Evolutionary conservation across 2,329 filamentous ascomycete genomes (phyloP).

Genomic region (Fusarium armeniacum): DNA sequence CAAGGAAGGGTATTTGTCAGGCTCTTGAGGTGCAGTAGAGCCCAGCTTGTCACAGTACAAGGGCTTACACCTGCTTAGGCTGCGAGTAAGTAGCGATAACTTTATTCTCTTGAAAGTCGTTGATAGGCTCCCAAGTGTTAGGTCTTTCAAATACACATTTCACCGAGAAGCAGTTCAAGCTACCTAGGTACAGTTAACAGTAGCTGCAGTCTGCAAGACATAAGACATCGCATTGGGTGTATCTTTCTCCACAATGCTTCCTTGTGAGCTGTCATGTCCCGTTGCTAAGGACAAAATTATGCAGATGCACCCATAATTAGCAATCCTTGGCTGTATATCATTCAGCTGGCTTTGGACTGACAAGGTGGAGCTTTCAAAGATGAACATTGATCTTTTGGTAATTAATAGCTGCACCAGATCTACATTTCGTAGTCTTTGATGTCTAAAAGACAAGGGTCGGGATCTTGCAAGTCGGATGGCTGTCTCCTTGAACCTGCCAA

Average conservation of each 20-base stretch:
- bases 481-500: constrained; percentile 15
- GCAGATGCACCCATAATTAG: constrained; percentile 16
- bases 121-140: constrained; percentile 5
- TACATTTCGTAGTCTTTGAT: constrained; percentile 23
- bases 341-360: constrained; percentile 19
- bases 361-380: constrained; percentile 21
- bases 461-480: constrained; percentile 1
- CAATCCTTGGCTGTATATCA: constrained; percentile 9
- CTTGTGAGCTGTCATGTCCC: constrained; percentile 19
- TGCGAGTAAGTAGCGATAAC: constrained; percentile 5
- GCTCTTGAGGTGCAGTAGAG: constrained; percentile 1
- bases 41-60: background rate
- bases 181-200: background rate
- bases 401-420: constrained; percentile 31
- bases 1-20: constrained; percentile 7
- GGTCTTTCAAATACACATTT: constrained; percentile 7
- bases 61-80: background rate
- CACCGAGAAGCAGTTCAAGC: constrained; percentile 12
- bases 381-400: constrained; percentile 22
- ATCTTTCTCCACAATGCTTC: constrained; percentile 1
- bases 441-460: constrained; percentile 6
- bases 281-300: constrained; percentile 13
- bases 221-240: constrained; percentile 41
- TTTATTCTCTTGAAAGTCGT: constrained; percentile 23
- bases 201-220: constrained; percentile 43